Evolutionary conservation across 2,329 filamentous ascomycete species (phyloP), one percentile per base, ranked within the genome.

Genomic region (Penicillium sp.): DNA sequence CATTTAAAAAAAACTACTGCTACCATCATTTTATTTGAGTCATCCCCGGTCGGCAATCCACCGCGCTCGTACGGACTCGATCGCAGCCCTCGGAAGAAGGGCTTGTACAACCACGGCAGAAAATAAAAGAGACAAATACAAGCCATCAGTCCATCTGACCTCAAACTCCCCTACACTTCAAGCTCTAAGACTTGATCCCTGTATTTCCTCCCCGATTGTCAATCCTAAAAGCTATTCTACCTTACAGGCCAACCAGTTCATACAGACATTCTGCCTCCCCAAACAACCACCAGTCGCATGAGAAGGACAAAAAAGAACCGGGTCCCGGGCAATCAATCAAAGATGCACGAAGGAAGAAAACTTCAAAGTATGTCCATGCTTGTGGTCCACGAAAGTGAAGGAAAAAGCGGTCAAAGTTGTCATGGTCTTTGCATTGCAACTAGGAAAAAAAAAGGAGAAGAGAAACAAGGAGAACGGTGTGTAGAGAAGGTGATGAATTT

Each of bases 381-480:
- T 40, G 40, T 57, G 19, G 19, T 25, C 46, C 62, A 65, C 60
- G 56, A 43, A 53, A 64, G 51, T 61, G 62, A 33, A 46, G 62
- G 67, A 26, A 30, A 48, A 61, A 65, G 53, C 64, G 59, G 67
- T 60, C 71, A 71, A 73, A 75, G 69, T 75, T 73, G 70, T 75
- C 71, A 75, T 63, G 66, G 67, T 75, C 69, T 75, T 65, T 71
- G 72, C 71, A 75, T 76, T 76, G 71, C 73, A 70, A 71, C 71
- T 75, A 75, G 70, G 67, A 62, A 59, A 58, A 63, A 63, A 30
- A n/a, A 38, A 19, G 19, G 42, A 19, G 19, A 38, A 14, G 25
- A 14, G 10, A 26, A 63, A 57, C 49, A n/a, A 48, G 56, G 60
- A 67, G 57, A 70, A 68, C 51, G 68, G 63, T 68, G 69, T 71